A percentile compares a stretch with the other conserved stretches of the same genome.
Conservation (phyloP, 495 filamentous ascomycete genomes). For the Hypoxylon fragiforme region DNA sequence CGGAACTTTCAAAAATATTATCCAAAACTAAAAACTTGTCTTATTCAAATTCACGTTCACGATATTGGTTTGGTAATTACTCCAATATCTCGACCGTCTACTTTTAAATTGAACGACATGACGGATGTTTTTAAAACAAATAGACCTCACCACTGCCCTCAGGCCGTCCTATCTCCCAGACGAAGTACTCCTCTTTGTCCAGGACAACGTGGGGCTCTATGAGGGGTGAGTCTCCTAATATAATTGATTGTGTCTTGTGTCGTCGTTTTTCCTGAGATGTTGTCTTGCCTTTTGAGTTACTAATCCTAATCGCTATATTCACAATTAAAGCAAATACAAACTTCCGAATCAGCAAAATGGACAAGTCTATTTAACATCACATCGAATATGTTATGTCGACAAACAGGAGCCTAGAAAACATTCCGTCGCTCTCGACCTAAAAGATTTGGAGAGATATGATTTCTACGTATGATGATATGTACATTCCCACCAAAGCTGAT, state of each 20-base stretch:
- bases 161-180: constrained; percentile 88
- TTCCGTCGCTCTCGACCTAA: constrained; percentile 83
- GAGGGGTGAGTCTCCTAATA: constrained; percentile 71
- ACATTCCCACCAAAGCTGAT: constrained; percentile 2
- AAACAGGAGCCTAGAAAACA: constrained; percentile 82
- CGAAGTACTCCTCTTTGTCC: constrained; percentile 89
- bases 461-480: constrained; percentile 68
- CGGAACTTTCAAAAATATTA: no score
- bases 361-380: constrained; percentile 93
- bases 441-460: constrained; percentile 87
- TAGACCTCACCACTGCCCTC: constrained; percentile 93
- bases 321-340: constrained; percentile 77
- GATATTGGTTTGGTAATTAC: not conserved
- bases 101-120: constrained; percentile 44
- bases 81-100: not conserved
- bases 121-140: constrained; percentile 93
- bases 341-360: constrained; percentile 93
- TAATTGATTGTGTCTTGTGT: not conserved
- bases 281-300: constrained; percentile 16
- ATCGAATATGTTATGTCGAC: constrained; percentile 93
- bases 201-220: constrained; percentile 95
- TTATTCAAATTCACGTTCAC: no score
- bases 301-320: constrained; percentile 13
- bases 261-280: not conserved
- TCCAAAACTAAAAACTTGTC: no score